These are phyloP conservation scores for Lasiosphaeriaceae sp. DNA, from an alignment of 495 filamentous ascomycete species.

Conservation along the genomic window DNA sequence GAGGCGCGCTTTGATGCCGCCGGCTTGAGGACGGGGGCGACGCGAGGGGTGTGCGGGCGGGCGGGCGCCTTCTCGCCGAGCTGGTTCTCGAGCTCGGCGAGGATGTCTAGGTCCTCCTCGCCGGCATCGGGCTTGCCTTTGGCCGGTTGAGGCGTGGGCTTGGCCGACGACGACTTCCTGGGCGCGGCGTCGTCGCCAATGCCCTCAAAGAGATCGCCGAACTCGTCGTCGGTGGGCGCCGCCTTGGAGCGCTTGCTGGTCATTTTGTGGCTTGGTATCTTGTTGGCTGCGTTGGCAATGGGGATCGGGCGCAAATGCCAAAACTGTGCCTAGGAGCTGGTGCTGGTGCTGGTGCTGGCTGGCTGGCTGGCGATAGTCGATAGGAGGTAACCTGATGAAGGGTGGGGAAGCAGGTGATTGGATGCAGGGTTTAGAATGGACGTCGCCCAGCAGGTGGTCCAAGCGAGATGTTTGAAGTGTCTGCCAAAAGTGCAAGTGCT, in stretches of 20 bases:
- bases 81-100: constrained; percentile 78
- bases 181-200: constrained; percentile 51
- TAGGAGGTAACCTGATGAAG: too few relatives aligned
- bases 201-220: constrained; percentile 76
- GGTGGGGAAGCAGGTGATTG: too few relatives aligned
- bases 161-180: constrained; percentile 39
- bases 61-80: constrained; percentile 63
- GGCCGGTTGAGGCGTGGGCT: constrained; percentile 41
- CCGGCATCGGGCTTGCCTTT: constrained; percentile 45
- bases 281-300: constrained; percentile 3
- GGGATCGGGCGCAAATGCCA: too few relatives aligned
- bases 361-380: not conserved
- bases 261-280: constrained; percentile 27
- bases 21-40: constrained; percentile 50
- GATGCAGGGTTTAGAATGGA: too few relatives aligned
- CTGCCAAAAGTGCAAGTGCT: too few relatives aligned
- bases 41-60: constrained; percentile 78
- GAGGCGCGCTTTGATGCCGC: constrained; percentile 57
- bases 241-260: constrained; percentile 40
- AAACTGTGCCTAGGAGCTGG: too few relatives aligned
- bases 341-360: not conserved
- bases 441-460: too few relatives aligned
- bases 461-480: too few relatives aligned
- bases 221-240: constrained; percentile 69
- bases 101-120: constrained; percentile 69